Percentiles rank a stretch among this genome's conserved stretches.
phyloP scores from a whole-genome alignment of 495 filamentous ascomycete species.

The Talaromyces trachyspermus region DNA sequence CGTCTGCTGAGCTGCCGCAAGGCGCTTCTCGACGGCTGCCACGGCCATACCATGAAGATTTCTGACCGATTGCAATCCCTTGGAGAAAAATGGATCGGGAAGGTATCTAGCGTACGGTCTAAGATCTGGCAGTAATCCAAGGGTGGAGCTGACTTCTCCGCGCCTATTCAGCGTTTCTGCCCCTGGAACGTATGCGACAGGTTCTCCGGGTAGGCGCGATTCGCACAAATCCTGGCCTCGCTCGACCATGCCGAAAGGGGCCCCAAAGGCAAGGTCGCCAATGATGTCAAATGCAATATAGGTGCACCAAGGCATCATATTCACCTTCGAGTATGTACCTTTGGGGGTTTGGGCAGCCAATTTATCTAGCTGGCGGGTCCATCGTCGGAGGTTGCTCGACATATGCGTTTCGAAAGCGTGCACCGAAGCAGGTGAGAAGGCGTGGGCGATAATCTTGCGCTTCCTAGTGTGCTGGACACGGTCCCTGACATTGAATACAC shows the following conservation, averaged over 20 bases:
- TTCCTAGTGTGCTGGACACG: conserved; percentile 71
- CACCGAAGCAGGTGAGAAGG: conserved; percentile 66
- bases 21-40: conserved; percentile 59
- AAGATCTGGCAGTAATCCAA: conserved; percentile 27
- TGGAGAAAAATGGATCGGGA: conserved; percentile 33
- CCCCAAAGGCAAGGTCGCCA: conserved; percentile 25
- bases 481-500: conserved; percentile 75
- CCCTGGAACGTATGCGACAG: conserved; percentile 25
- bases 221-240: conserved; percentile 41
- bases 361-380: conserved; percentile 59
- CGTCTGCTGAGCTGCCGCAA: conserved; percentile 44
- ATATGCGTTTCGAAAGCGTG: conserved; percentile 74
- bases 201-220: conserved; percentile 23
- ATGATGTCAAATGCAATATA: conserved; percentile 64
- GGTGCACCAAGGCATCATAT: conserved; percentile 78
- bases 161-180: conserved; percentile 32
- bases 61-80: conserved; percentile 29
- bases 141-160: conserved; percentile 30
- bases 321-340: conserved; percentile 42
- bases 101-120: conserved; percentile 31
- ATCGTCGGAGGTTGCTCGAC: conserved; percentile 57
- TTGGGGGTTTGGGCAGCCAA: conserved; percentile 22
- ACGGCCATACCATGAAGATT: conserved; percentile 49
- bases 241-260: conserved; percentile 34
- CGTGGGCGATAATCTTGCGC: conserved; percentile 71